Evolutionary conservation across 2,329 filamentous ascomycete genomes (phyloP), one percentile per base, ranked within the genome.

Genomic region (Ophiostoma tasmaniense): DNA sequence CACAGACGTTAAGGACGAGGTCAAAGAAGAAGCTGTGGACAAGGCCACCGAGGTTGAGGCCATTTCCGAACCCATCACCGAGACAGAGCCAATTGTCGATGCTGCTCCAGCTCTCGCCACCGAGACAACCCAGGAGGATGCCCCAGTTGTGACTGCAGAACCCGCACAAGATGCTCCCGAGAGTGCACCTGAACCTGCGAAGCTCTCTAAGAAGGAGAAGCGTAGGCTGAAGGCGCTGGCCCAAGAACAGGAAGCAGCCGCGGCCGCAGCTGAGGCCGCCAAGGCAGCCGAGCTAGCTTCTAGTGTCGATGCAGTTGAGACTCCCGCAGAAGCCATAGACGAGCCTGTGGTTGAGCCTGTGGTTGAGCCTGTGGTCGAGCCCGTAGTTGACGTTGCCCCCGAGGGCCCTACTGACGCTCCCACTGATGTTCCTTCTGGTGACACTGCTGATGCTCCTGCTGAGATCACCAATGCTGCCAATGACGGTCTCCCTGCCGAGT

Each of bases 161-260:
- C 25, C 28, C 59, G 13, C 28, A 62, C n/a, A 62, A 8, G 28
- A n/a, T 8, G 59, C 25, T 35, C 3, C 13, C 6, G 14, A 17
- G 7, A 30, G 20, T 30, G 25, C 55, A 61, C 25, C 25, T 20
- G 25, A 61, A 30, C 55, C 55, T 17, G 25, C 55, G 55, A 61
- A 61, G 55, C 25, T 61, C 13, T 61, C 55, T 17, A 61, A 64
- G 61, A 64, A 64, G 61, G 61, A 64, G 61, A 64, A 37, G 37
- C 64, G 64, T 13, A 25, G 64, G 37, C n/a, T 65, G 5, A 65
- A 65, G 64, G 64, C 64, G 17, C 35, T 42, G 25, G 64, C 64
- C 22, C 13, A 65, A 37, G 55, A 14, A 30, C 55, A 61, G 25
- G 55, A 25, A 4, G 22, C 55, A 17, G 5, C 25, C 25, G 55